Evolutionary conservation across 345 rosid species (phyloP).

Genomic region (Gynandropsis gynandra): DNA sequence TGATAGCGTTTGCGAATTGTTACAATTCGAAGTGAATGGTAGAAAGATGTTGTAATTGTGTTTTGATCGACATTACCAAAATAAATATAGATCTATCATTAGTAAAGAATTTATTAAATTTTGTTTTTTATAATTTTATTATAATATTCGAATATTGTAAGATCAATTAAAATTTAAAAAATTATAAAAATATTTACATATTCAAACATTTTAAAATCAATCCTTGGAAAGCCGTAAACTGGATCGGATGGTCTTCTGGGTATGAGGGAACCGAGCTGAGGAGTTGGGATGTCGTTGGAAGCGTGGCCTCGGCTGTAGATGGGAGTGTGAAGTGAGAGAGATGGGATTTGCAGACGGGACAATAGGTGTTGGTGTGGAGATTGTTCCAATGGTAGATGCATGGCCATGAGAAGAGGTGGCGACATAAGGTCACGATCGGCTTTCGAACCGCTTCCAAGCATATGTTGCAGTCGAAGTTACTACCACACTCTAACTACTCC

Average conservation of each 20-base stretch:
- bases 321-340: slow-evolving; percentile 73
- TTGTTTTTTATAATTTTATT: no score
- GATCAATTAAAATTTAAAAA: no score
- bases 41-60: no score
- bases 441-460: slow-evolving; percentile 73
- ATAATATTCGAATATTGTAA: no score
- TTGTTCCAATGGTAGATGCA: slow-evolving; percentile 88
- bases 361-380: slow-evolving; percentile 47
- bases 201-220: no score
- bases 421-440: slow-evolving; percentile 89
- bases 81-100: no score
- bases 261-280: slow-evolving; percentile 30
- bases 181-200: no score
- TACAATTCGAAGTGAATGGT: no score
- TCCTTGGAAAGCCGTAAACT: slow-evolving; percentile 39
- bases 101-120: no score
- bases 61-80: no score
- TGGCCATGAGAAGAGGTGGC: slow-evolving; percentile 98
- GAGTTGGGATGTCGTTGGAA: slow-evolving; percentile 22
- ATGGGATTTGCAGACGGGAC: slow-evolving; percentile 89
- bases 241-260: slow-evolving; percentile 67
- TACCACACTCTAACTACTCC: slow-evolving; percentile 26
- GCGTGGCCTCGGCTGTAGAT: slow-evolving; percentile 72
- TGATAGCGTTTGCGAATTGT: no score
- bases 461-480: slow-evolving; percentile 86